Conservation (phyloP, 2,329 filamentous ascomycete genomes). For the Neofusicoccum sp. region DNA sequence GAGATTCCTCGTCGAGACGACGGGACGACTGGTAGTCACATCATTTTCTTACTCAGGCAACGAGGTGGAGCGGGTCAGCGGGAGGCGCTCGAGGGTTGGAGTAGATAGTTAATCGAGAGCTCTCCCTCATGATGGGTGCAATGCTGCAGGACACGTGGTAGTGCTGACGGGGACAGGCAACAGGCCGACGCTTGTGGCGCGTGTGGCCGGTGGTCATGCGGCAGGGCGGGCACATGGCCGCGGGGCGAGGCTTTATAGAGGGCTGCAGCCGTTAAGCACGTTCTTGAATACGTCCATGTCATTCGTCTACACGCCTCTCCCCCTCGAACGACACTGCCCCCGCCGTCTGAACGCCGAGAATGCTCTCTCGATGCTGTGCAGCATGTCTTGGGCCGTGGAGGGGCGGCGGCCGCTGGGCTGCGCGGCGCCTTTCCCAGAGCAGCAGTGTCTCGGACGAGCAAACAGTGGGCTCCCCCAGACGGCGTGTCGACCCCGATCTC, state of each 20-base stretch:
- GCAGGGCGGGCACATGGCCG: neutral
- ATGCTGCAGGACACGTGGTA: neutral
- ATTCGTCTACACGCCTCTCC: neutral
- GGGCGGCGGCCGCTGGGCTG: neutral
- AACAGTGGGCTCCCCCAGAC: neutral
- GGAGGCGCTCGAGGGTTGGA: neutral
- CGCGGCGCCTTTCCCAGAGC: neutral
- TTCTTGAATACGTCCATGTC: neutral
- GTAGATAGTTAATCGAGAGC: slow-evolving; percentile 8
- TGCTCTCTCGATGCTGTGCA: neutral
- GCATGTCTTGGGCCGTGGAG: neutral
- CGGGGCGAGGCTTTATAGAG: slow-evolving; percentile 11
- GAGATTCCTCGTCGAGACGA: slow-evolving; percentile 20
- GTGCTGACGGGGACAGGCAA: neutral
- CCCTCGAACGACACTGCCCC: neutral
- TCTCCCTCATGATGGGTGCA: slow-evolving; percentile 7
- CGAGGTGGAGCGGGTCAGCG: slow-evolving; percentile 1
- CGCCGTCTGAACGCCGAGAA: neutral
- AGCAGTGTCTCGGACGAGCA: neutral
- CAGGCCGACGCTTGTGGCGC: too few relatives aligned
- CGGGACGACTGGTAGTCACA: neutral
- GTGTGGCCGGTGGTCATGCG: neutral
- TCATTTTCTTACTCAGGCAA: slow-evolving; percentile 1
- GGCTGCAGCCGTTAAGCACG: neutral
- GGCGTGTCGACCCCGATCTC: neutral